Conservation (phyloP, 2,329 filamentous ascomycete species). For the Clonostachys solani region DNA sequence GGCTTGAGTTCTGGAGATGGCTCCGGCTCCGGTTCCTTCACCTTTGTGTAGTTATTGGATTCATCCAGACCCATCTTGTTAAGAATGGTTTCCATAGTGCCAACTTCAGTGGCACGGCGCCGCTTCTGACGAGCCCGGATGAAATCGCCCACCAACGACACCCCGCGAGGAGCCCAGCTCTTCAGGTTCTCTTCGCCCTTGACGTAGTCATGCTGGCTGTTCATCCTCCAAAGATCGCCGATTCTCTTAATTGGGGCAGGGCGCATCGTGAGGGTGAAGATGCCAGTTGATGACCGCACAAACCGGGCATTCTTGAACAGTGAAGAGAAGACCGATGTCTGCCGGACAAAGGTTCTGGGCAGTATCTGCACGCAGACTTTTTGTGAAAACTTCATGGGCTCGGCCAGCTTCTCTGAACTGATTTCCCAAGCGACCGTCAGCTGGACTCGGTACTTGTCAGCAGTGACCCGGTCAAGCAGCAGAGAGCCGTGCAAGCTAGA, state of each 20-base stretch:
- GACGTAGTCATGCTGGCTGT: constrained; percentile 90
- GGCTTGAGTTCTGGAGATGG: constrained; percentile 25
- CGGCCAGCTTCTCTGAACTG: constrained; percentile 74
- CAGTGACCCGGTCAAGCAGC: constrained; percentile 88
- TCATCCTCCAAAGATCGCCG: constrained; percentile 94
- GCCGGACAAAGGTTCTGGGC: constrained; percentile 77
- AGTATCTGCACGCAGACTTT: constrained; percentile 80
- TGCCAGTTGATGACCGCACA: constrained; percentile 79
- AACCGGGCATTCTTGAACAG: constrained; percentile 83
- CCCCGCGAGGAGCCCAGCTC: constrained; percentile 83
- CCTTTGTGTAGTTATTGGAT: constrained; percentile 22
- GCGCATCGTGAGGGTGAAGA: constrained; percentile 82
- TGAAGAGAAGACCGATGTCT: constrained; percentile 80
- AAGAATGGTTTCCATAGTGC: constrained; percentile 65
- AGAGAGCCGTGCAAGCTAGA: constrained; percentile 88
- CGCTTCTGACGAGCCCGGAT: constrained; percentile 71
- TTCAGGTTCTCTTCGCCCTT: constrained; percentile 88
- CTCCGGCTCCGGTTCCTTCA: constrained; percentile 29
- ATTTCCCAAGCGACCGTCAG: constrained; percentile 86
- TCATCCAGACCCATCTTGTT: constrained; percentile 50
- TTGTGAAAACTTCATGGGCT: constrained; percentile 82
- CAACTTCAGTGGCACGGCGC: constrained; percentile 73
- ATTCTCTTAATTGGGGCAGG: constrained; percentile 88
- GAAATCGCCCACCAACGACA: constrained; percentile 87
- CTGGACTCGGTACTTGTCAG: constrained; percentile 90